Conservation (phyloP, 805 yeast genomes). For the Isabelozyma heimii region DNA sequence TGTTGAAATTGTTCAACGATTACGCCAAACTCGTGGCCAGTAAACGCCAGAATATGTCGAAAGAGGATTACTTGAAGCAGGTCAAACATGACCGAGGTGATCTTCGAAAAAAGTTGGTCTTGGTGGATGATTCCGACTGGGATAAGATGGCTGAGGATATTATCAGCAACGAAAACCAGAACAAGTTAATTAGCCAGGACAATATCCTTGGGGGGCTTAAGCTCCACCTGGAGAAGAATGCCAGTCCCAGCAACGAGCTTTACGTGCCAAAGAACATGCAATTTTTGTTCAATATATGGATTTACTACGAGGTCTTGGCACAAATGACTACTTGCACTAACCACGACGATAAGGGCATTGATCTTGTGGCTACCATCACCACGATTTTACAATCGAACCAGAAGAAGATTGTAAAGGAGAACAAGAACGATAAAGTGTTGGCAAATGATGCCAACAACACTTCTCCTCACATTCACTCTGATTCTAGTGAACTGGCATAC, state of each 20-base stretch:
- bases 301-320: constrained; percentile 65
- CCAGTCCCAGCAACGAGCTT: constrained; percentile 5
- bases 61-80: constrained; percentile 3
- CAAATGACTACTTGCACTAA: constrained; percentile 56
- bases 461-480: constrained; percentile 18
- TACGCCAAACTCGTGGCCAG: constrained; percentile 14
- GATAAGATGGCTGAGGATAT: constrained; percentile 17
- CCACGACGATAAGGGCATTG: constrained; percentile 43
- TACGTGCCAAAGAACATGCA: constrained; percentile 43
- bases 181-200: background rate
- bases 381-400: constrained; percentile 23
- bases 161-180: background rate
- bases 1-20: constrained; percentile 28
- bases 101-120: constrained; percentile 22
- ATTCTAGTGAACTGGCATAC: constrained; percentile 21
- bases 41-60: constrained; percentile 8
- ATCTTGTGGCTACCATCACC: constrained; percentile 40
- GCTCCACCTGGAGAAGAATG: background rate
- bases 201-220: background rate
- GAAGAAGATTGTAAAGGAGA: constrained; percentile 9
- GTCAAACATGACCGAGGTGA: constrained; percentile 4
- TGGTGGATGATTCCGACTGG: constrained; percentile 34
- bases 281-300: constrained; percentile 61
- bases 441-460: constrained; percentile 1
- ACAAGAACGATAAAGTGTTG: constrained; percentile 3